Percentiles rank a stretch among this genome's conserved stretches.
These are phyloP conservation scores for Hagleromyces aurorensis DNA, from an alignment of 805 yeast genomes.

Conservation along the genomic window DNA sequence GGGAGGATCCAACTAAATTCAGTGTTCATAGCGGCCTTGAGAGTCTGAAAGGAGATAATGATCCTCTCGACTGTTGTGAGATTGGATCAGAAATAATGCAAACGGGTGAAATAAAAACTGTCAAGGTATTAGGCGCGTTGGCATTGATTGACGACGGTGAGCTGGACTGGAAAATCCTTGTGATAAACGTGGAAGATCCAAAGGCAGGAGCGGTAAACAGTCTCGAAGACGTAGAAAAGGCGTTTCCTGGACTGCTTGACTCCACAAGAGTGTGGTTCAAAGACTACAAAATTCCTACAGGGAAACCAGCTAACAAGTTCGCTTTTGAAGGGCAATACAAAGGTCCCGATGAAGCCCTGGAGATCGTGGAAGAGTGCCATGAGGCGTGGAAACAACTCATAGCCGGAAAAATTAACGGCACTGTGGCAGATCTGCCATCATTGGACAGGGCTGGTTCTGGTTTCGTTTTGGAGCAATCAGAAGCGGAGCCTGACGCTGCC, in stretches of 20 bases:
- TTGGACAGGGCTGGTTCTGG: conserved; percentile 50
- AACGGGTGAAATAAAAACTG: conserved; percentile 59
- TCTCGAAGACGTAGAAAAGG: conserved; percentile 57
- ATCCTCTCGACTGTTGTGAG: conserved; percentile 92
- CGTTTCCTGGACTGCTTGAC: conserved; percentile 63
- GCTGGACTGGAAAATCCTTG: conserved; percentile 89
- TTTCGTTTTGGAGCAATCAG: conserved; percentile 15
- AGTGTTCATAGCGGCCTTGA: conserved; percentile 38
- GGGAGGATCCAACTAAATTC: conserved; percentile 80
- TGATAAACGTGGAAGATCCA: conserved; percentile 60
- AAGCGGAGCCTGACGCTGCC: conserved; percentile 23
- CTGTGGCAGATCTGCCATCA: conserved; percentile 31
- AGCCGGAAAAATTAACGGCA: conserved; percentile 32
- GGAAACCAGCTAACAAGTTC: conserved; percentile 67
- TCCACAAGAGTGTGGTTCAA: conserved; percentile 74
- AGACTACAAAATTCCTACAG: conserved; percentile 76
- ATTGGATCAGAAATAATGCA: conserved; percentile 56
- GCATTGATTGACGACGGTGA: conserved; percentile 90
- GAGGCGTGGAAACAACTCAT: conserved; percentile 59
- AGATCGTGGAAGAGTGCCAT: conserved; percentile 55
- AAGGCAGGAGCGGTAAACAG: conserved; percentile 51
- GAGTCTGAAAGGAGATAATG: conserved; percentile 72
- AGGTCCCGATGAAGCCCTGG: conserved; percentile 49
- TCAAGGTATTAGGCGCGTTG: conserved; percentile 65
- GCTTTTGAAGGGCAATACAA: conserved; percentile 66